Evolutionary conservation across 768 basidiomycete species (phyloP).

Genomic region (Lentinula boryana): DNA sequence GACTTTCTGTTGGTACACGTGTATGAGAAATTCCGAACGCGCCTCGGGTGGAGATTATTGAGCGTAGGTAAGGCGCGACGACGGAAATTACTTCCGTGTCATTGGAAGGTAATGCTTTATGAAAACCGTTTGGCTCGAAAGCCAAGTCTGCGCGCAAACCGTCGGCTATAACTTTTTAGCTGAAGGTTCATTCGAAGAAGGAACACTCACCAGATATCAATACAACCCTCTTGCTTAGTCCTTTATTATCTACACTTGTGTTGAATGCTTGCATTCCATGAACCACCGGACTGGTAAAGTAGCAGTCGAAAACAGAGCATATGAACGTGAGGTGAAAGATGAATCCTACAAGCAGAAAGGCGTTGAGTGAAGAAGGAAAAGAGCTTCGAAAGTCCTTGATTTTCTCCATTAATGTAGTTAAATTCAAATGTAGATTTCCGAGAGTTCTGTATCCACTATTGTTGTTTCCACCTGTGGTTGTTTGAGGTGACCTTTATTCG

Average conservation of each 20-base stretch:
- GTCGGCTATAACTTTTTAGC: slow-evolving; percentile 48
- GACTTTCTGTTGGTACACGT: slow-evolving; percentile 79
- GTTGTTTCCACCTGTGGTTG: neutral
- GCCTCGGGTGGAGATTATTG: slow-evolving; percentile 59
- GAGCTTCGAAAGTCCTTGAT: neutral
- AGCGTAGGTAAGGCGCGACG: slow-evolving; percentile 71
- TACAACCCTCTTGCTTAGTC: slow-evolving; percentile 17
- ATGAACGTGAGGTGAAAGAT: slow-evolving; percentile 51
- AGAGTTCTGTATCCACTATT: neutral
- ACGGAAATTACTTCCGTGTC: slow-evolving; percentile 47
- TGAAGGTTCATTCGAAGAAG: neutral
- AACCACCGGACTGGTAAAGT: slow-evolving; percentile 80
- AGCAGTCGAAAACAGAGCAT: slow-evolving; percentile 72
- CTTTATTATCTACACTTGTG: slow-evolving; percentile 14
- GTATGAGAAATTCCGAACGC: slow-evolving; percentile 85
- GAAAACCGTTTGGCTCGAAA: slow-evolving; percentile 59
- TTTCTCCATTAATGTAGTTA: neutral
- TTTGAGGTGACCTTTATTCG: neutral
- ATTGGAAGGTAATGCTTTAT: slow-evolving; percentile 16
- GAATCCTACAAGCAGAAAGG: slow-evolving; percentile 40
- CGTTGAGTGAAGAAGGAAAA: neutral
- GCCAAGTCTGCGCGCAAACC: slow-evolving; percentile 80
- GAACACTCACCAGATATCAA: slow-evolving; percentile 66
- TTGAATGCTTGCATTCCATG: slow-evolving; percentile 65
- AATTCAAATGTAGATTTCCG: too few relatives aligned